These are phyloP conservation scores for Backusella liffmaniae DNA, from an alignment of 192 early-diverging fungal species.

Conservation along the genomic window DNA sequence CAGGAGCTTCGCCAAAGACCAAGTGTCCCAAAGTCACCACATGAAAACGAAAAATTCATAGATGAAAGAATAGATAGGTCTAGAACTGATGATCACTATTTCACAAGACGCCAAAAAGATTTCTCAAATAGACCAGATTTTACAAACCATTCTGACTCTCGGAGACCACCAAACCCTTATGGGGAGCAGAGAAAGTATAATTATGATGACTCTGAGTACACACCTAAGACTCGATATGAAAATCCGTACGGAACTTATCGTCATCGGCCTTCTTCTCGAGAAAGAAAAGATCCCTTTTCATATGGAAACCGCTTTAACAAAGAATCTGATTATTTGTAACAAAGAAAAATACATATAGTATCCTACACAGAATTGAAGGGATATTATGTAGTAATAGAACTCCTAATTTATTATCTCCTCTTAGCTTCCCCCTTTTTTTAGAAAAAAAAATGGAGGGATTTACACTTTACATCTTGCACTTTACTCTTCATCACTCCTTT, in stretches of 20 bases:
- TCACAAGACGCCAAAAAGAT: not conserved
- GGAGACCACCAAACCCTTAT: not conserved
- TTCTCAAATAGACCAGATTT: not conserved
- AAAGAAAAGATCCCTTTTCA: constrained; percentile 8
- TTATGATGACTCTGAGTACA: not conserved
- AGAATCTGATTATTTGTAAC: not conserved
- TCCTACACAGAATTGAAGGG: not conserved
- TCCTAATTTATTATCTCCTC: constrained; percentile 6
- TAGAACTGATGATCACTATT: not conserved
- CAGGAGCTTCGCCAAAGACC: constrained; percentile 10
- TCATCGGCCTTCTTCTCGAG: not conserved
- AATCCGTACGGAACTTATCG: constrained; percentile 2
- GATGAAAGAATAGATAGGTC: not conserved
- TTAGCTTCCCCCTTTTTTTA: not conserved
- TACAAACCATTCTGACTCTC: not conserved
- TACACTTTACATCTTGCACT: not conserved
- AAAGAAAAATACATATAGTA: not conserved
- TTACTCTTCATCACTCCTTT: not conserved
- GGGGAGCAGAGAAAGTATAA: not conserved
- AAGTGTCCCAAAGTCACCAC: not conserved
- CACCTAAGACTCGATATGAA: not conserved
- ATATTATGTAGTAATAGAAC: constrained; percentile 1
- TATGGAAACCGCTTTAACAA: not conserved
- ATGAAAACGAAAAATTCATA: not conserved
- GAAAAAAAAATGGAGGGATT: constrained; percentile 5